Conservation (phyloP, 371 early-diverging fungal species). For the Apophysomyces elegans region DNA sequence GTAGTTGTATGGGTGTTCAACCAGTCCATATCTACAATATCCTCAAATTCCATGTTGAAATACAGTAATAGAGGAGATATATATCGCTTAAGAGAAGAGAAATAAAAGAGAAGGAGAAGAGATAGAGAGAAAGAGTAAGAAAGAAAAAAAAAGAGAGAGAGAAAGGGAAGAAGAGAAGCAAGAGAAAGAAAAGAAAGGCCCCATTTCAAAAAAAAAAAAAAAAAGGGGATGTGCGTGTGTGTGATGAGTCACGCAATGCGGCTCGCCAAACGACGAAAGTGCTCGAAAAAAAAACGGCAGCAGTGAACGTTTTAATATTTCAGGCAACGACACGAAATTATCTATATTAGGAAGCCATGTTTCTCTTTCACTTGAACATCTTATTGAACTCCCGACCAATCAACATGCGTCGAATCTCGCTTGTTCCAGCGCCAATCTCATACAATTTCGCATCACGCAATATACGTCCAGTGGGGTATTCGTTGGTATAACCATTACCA, state of each 20-base stretch:
- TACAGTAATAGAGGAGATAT: not conserved
- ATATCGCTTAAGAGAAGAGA: not conserved
- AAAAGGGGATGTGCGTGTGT: conserved; percentile 5
- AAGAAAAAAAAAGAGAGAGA: too few species aligned
- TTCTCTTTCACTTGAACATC: conserved; percentile 32
- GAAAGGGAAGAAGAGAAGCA: not conserved
- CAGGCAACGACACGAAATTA: too few species aligned
- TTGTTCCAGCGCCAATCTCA: conserved; percentile 98
- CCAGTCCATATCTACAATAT: conserved; percentile 56
- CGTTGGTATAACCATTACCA: conserved; percentile 97
- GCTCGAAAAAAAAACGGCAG: not conserved
- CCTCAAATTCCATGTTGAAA: conserved; percentile 50
- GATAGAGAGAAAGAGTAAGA: conserved; percentile 3
- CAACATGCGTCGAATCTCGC: conserved; percentile 96
- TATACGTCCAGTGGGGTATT: conserved; percentile 92
- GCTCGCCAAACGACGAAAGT: conserved; percentile 2
- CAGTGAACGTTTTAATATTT: too few species aligned
- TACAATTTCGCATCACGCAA: conserved; percentile 97
- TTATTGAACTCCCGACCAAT: conserved; percentile 86
- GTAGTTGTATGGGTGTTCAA: conserved; percentile 33
- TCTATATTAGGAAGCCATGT: not conserved
- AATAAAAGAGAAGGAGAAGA: conserved; percentile 6
- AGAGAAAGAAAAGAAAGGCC: conserved; percentile 15
- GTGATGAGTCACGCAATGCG: conserved; percentile 15
- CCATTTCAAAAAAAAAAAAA: conserved; percentile 13